Conservation (phyloP, 2,329 filamentous ascomycete species). For the Simplicillium sp. region DNA sequence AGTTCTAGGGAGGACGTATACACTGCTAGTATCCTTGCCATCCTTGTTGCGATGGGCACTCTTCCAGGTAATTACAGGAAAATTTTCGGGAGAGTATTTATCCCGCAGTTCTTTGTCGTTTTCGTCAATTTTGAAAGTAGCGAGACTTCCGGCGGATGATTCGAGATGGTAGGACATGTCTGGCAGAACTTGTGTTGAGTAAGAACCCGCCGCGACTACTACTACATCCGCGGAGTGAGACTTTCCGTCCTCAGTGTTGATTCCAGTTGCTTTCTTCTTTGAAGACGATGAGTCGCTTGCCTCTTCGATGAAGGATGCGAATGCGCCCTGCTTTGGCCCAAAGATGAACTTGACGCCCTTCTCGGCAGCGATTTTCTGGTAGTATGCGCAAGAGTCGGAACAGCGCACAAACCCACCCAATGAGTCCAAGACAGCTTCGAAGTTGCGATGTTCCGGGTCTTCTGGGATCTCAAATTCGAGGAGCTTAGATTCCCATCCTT, state of each 20-base stretch:
- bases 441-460: conserved; percentile 2
- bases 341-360: conserved; percentile 16
- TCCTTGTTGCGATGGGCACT: conserved; percentile 13
- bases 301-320: conserved; percentile 13
- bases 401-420: conserved; percentile 14
- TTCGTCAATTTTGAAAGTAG: conserved; percentile 16
- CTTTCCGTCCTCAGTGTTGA: conserved; percentile 12
- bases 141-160: conserved; percentile 18
- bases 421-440: conserved; percentile 15
- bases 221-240: conserved; percentile 12
- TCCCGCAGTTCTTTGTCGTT: conserved; percentile 15
- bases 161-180: conserved; percentile 18
- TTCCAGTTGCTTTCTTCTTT: conserved; percentile 9
- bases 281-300: neutral
- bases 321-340: conserved; percentile 13
- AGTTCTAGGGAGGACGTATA: conserved; percentile 18
- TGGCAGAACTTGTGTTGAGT: conserved; percentile 19
- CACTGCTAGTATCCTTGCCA: conserved; percentile 19
- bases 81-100: conserved; percentile 20
- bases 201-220: conserved; percentile 19
- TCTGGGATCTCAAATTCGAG: conserved; percentile 14
- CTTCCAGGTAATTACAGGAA: conserved; percentile 22
- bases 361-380: conserved; percentile 10
- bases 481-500: conserved; percentile 13
- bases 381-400: conserved; percentile 12